Evolutionary conservation across 257 asterid species (phyloP).

Genomic region (Craterostigma plantagineum): DNA sequence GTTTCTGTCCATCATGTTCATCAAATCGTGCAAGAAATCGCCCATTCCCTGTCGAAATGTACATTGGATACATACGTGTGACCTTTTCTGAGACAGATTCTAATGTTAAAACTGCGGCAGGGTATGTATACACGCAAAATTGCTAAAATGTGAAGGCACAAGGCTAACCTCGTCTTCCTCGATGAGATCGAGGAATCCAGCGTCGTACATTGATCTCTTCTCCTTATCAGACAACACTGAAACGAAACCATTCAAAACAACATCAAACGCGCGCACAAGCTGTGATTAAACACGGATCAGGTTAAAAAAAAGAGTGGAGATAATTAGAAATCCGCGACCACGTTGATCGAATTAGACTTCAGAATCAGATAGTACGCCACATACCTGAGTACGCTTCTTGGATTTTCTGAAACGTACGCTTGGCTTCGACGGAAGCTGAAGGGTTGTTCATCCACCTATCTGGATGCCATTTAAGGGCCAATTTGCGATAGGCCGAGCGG

Average conservation of each 20-base stretch:
- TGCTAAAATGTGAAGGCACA: too few species aligned
- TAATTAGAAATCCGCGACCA: too few species aligned
- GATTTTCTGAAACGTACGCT: constrained; percentile 53
- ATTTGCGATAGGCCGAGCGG: constrained; percentile 81
- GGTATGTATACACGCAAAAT: too few species aligned
- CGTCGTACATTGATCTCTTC: constrained; percentile 84
- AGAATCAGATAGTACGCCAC: not conserved
- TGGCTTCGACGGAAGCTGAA: constrained; percentile 54
- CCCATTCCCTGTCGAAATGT: constrained; percentile 96
- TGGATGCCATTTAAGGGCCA: constrained; percentile 81
- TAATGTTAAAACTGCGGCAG: too few species aligned
- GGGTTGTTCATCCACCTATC: constrained; percentile 62
- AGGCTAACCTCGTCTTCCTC: constrained; percentile 70
- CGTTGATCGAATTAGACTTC: not conserved
- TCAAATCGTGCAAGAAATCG: constrained; percentile 64
- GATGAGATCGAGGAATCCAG: constrained; percentile 69
- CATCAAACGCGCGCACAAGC: not conserved
- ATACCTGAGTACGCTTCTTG: constrained; percentile 70
- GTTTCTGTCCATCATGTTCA: constrained; percentile 63
- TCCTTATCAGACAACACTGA: constrained; percentile 67
- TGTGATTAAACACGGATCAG: constrained; percentile 2
- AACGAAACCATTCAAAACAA: not conserved
- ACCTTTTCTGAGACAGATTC: too few species aligned
- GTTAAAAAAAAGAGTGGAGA: constrained; percentile 2
- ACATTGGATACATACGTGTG: too few species aligned